Evolutionary conservation across 305 asterid genomes (phyloP), one percentile per base, ranked within the genome.

Genomic region (Vinca major): DNA sequence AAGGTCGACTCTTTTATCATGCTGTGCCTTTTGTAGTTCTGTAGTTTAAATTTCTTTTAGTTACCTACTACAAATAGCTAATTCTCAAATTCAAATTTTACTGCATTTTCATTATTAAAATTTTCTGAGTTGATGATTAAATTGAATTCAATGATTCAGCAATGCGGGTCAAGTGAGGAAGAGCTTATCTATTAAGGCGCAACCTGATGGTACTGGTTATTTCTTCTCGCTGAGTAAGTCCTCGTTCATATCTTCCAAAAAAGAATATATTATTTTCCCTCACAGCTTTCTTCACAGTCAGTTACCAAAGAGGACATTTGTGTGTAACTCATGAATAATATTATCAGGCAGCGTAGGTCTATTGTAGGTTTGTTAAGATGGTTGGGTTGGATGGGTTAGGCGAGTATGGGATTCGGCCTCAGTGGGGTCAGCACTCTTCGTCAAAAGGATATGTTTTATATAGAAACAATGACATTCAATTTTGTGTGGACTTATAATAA

Each of bases 91-190:
- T 5, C 63, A 44, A 19, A 11, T 43, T 56, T 51, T 56, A 1
- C 40, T 4, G 3, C 5, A 4, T 37, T 50, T 17, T 49, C 26
- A 8, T 57, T 6, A 51, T 21, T 8, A 41, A 47, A 16, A n/a
- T 37, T 70, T 49, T 70, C 39, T 11, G 21, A 21, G 26, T 51
- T 40, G 17, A 47, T 16, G 54, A 10, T 8, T 41, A 26, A 16
- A 9, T 8, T 16, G 21, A 43, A 43, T 4, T 1, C 21, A 57
- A 72, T 20, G 45, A 1, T 65, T 65, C 90, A 92, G 97, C 72
- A 84, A 85, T 83, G 97, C 96, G 74, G 98, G 98, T 66, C 92
- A 92, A 80, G 88, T 92, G 65, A 85, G 95, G 79, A 92, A 92
- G 83, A 90, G 82, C 75, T 82, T 92, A 71, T 90, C 95, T 9